Conservation (phyloP, 768 basidiomycete species). For the Tylopilus cervinicoccineus region DNA sequence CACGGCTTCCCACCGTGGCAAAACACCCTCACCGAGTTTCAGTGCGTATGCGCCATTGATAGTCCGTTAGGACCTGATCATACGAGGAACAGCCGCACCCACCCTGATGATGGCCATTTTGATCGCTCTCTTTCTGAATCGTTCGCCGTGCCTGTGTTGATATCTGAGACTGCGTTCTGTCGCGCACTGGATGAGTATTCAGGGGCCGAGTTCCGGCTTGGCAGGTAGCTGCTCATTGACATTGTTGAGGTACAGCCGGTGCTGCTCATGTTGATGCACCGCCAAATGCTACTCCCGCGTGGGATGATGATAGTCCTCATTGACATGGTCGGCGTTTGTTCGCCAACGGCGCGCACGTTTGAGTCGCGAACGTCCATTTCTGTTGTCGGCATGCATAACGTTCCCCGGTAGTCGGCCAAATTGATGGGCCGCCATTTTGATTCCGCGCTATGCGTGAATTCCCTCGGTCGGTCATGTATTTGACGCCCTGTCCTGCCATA, state of each 20-base stretch:
- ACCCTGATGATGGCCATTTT: constrained; percentile 11
- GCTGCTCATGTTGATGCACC: neutral
- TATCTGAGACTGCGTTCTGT: constrained; percentile 59
- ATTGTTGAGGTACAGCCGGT: constrained; percentile 7
- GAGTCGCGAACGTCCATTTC: too few species aligned
- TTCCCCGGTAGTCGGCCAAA: neutral
- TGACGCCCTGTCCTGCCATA: constrained; percentile 15
- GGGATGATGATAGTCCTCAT: neutral
- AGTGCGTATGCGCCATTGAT: constrained; percentile 42
- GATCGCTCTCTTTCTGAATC: neutral
- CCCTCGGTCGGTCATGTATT: neutral
- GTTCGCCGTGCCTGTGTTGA: constrained; percentile 12
- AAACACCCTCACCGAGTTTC: constrained; percentile 73
- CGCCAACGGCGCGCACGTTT: neutral
- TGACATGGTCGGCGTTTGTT: neutral
- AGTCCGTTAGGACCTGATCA: constrained; percentile 4
- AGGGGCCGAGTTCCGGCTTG: constrained; percentile 72
- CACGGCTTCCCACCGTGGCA: constrained; percentile 86
- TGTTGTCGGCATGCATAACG: too few species aligned
- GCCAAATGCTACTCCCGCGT: too few species aligned
- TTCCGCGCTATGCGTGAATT: neutral
- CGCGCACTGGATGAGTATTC: constrained; percentile 72
- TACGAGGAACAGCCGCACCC: constrained; percentile 18
- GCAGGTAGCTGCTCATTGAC: constrained; percentile 47
- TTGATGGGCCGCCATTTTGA: neutral